These are phyloP conservation scores for Penicillium sp. DNA, from an alignment of 2,329 filamentous ascomycete genomes.

Conservation along the genomic window DNA sequence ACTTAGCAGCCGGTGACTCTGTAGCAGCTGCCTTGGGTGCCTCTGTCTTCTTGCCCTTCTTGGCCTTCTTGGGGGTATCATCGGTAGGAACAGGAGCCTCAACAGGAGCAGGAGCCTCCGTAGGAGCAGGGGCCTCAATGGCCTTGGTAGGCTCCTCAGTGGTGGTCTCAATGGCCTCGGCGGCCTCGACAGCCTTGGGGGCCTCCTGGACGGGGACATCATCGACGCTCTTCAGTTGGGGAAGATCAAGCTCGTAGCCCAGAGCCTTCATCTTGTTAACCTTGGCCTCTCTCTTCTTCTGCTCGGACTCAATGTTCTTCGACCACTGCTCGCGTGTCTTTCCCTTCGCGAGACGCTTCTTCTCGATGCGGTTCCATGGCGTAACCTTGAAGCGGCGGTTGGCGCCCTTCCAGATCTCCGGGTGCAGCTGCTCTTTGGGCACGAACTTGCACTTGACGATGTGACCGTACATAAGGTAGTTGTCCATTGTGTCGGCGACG, in stretches of 20 bases:
- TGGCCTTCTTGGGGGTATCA: conserved; percentile 30
- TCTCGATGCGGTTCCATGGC: conserved; percentile 79
- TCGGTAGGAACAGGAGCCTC: conserved; percentile 25
- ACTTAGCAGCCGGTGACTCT: too few relatives aligned
- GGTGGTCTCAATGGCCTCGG: conserved; percentile 20
- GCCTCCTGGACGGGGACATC: conserved; percentile 41
- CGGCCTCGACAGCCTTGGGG: conserved; percentile 27
- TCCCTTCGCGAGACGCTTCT: conserved; percentile 63
- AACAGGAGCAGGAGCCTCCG: conserved; percentile 3
- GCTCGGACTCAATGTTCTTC: conserved; percentile 63
- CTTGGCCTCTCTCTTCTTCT: conserved; percentile 59
- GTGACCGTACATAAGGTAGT: conserved; percentile 90
- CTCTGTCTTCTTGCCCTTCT: conserved; percentile 28
- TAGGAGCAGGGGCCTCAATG: neutral
- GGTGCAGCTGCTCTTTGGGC: conserved; percentile 66
- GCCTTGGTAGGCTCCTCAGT: conserved; percentile 20
- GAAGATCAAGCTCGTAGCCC: conserved; percentile 74
- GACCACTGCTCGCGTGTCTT: conserved; percentile 69
- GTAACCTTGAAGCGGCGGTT: conserved; percentile 82
- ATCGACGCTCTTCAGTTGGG: conserved; percentile 58
- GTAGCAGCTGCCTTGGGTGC: conserved; percentile 19
- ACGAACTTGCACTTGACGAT: conserved; percentile 80
- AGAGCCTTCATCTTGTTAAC: conserved; percentile 66
- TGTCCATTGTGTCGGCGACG: conserved; percentile 92
- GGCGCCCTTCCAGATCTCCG: conserved; percentile 78